Percentiles rank a stretch among this genome's conserved stretches.
These are phyloP conservation scores for Sedum album DNA, from an alignment of 164 flowering plant species.

Conservation along the genomic window DNA sequence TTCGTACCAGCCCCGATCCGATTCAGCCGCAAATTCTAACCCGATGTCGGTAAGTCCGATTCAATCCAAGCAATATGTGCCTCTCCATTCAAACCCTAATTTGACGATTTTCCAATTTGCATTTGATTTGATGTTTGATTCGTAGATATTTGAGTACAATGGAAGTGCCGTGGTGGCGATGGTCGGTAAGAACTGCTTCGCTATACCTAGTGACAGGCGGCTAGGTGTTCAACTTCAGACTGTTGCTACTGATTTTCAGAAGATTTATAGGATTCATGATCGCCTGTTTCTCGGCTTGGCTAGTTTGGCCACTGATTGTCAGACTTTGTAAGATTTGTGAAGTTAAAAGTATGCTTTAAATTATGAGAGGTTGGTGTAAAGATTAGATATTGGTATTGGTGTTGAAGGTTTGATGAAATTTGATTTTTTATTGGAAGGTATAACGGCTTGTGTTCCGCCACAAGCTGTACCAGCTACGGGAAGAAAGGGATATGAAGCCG, in stretches of 20 bases:
- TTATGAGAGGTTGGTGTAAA: not conserved
- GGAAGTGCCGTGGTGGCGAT: conserved; percentile 91
- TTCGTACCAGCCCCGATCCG: no score
- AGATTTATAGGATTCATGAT: conserved; percentile 66
- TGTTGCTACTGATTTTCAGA: conserved; percentile 83
- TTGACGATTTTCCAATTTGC: no score
- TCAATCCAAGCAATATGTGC: not conserved
- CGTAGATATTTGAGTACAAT: conserved; percentile 91
- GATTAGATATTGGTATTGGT: not conserved
- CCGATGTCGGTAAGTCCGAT: not conserved
- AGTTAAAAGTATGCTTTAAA: not conserved
- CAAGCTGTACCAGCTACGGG: conserved; percentile 81
- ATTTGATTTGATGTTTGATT: not conserved
- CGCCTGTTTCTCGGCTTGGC: conserved; percentile 69
- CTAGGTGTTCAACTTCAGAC: conserved; percentile 96
- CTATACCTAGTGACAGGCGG: conserved; percentile 86
- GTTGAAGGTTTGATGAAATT: not conserved
- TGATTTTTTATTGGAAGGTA: conserved; percentile 31
- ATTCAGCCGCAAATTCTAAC: no score
- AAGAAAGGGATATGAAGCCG: conserved; percentile 96
- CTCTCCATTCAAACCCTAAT: no score
- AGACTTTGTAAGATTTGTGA: conserved; percentile 52
- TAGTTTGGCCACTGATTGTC: conserved; percentile 90
- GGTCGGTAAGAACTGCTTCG: conserved; percentile 98
- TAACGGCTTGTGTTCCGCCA: conserved; percentile 78